Conservation (phyloP, 768 basidiomycete species). For the Naganishia randhawae region DNA sequence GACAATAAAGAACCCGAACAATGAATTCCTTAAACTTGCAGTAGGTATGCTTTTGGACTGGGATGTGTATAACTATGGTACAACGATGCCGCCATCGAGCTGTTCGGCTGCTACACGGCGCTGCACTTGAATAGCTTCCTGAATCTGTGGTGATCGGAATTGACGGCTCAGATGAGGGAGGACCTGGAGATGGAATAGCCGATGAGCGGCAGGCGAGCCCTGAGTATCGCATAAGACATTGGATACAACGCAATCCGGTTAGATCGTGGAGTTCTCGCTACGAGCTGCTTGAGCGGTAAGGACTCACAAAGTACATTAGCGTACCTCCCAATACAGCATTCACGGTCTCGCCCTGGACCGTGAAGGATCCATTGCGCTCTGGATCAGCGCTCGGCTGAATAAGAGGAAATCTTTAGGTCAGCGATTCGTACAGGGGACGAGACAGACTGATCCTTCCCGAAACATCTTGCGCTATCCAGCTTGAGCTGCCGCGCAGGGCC, state of each 20-base stretch:
- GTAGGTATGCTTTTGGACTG: slow-evolving; percentile 6
- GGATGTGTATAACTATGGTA: not conserved
- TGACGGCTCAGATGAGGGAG: slow-evolving; percentile 37
- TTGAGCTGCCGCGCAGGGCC: not conserved
- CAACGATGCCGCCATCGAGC: slow-evolving; percentile 18
- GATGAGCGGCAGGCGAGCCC: slow-evolving; percentile 47
- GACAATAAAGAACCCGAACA: not conserved
- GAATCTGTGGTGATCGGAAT: slow-evolving; percentile 7
- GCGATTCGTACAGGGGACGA: not conserved
- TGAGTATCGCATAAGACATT: not conserved
- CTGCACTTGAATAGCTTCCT: slow-evolving; percentile 15
- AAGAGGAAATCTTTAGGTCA: not conserved
- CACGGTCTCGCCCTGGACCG: slow-evolving; percentile 28
- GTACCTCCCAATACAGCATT: slow-evolving; percentile 29
- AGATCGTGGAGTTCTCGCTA: too few relatives aligned
- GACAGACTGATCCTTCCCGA: not conserved
- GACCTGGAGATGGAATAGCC: slow-evolving; percentile 45
- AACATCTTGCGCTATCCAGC: not conserved
- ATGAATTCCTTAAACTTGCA: not conserved
- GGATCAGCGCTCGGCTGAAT: slow-evolving; percentile 6
- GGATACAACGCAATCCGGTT: not conserved
- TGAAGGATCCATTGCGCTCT: slow-evolving; percentile 16
- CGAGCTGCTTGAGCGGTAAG: not conserved
- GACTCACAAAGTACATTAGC: slow-evolving; percentile 31
- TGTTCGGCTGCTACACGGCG: slow-evolving; percentile 5